Base-by-base conservation (phyloP, 768 basidiomycete species). In the Mycena indigotica region DNA sequence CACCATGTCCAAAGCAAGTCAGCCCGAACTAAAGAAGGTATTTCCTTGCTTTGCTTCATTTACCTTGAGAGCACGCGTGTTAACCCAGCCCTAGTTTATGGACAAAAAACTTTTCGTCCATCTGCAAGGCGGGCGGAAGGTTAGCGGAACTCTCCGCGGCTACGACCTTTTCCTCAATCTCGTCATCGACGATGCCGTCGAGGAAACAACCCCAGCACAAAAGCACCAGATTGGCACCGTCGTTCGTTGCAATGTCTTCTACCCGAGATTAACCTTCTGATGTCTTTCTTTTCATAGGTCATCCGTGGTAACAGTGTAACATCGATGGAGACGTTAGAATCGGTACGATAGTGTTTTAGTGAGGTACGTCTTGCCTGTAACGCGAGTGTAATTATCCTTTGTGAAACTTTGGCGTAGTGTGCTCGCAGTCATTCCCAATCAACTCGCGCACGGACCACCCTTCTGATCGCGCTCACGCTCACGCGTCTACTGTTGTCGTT, bases 21-120 rank as follows among this genome's bases (percentile, higher is more conserved):
- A 97, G 74, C 96, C 96, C 59, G 96, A 98, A 73, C 83, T 98
- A 59, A 98, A 97, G 84, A 98, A 96, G 87, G 96, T 95, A n/a
- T n/a, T 63, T 57, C 12, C 52, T 21, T 54, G 23, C 50, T 21
- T 8, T 16, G 41, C 17, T 41, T n/a, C 15, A 28, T 29, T 28
- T 48, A 15, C n/a, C n/a, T n/a, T n/a, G n/a, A n/a, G n/a, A n/a
- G n/a, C n/a, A n/a, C n/a, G n/a, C n/a, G n/a, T n/a, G n/a, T n/a
- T n/a, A n/a, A n/a, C n/a, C n/a, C 53, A 17, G 45, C 48, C 41
- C 65, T 53, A 98, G 92, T 99, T 97, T 71, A 98, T 99, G 95
- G 97, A 99, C 84, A 96, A 98, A 79, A 91, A 89, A 69, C 78
- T 98, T 65, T 95, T 95, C 74, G 80, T 99, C 67, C 86, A 96